Base-by-base conservation (phyloP, 768 basidiomycete species). In the Cystobasidium tubakii region DNA sequence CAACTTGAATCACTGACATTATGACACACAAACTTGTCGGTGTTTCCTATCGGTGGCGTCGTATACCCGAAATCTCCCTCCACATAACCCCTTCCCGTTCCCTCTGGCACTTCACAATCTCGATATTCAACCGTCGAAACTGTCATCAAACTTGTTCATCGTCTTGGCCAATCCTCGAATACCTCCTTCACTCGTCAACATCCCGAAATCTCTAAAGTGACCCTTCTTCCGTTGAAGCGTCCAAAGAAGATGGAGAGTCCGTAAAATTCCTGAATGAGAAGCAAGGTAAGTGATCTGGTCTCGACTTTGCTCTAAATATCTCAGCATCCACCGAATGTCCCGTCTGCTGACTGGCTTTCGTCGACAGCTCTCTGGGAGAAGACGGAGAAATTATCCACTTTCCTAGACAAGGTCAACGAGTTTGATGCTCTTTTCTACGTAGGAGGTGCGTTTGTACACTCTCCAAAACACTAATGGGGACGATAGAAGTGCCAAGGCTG, bases 351-450 rank as follows among this genome's bases (percentile, higher is more conserved):
- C 9, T 7, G 6, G 57, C 33, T 15, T 60, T 60, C 6, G 29
- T 29, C 33, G 12, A 60, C 27, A 60, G 76, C 80, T 12, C 86
- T 89, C 78, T 79, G 88, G 29, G 83, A 83, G 15, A 82, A 81
- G 43, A 85, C 88, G 1, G 87, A 87, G 82, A 86, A 84, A 80
- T 82, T 91, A 54, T 81, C 84, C 0, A 85, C 87, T 0, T 85
- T 91, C 76, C 83, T 71, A 2, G 72, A 60, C 15, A 73, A 84
- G 57, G 81, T 81, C 6, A 80, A 83, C 36, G 86, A 89, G 76
- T 91, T 90, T 78, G 87, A 85, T 71, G 90, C 87, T 25, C 82
- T 92, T 69, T 90, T 89, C 82, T 90, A 90, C 78, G 85, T 89
- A 71, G 90, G 90, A 62, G 70, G 70, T 66, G 21, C 6, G 25